Evolutionary conservation across 352 stramenopile genomes (phyloP).

Genomic region (Ophiocytium majus): DNA sequence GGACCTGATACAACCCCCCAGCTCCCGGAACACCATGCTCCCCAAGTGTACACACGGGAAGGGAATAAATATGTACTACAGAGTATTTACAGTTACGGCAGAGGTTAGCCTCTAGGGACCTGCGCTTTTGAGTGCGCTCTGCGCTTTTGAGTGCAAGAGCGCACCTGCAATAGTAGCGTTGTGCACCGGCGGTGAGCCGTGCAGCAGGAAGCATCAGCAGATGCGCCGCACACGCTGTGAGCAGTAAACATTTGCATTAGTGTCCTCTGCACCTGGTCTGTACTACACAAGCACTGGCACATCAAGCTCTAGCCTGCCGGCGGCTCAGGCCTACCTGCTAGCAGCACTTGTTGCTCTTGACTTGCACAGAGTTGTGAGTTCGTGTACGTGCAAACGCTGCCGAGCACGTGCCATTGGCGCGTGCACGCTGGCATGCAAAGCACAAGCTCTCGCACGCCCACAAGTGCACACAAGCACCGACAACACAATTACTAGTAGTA

Average conservation of each 20-base stretch:
- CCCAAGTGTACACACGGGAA: too few species aligned
- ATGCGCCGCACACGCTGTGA: neutral
- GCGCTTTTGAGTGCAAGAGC: constrained; percentile 1
- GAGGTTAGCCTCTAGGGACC: neutral
- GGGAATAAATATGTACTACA: constrained; percentile 15
- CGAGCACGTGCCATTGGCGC: neutral
- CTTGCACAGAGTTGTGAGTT: neutral
- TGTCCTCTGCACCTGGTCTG: neutral
- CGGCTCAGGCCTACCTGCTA: too few species aligned
- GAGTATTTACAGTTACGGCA: neutral
- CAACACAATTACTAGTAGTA: constrained; percentile 28
- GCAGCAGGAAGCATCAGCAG: neutral
- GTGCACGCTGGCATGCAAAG: too few species aligned
- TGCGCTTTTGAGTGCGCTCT: neutral
- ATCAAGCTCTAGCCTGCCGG: too few species aligned
- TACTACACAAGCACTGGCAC: too few species aligned
- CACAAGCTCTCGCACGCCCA: neutral
- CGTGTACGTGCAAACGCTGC: constrained; percentile 16
- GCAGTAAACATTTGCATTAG: constrained; percentile 1
- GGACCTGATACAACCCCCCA: too few species aligned
- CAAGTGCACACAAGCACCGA: constrained; percentile 2
- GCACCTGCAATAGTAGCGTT: neutral
- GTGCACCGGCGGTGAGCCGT: neutral
- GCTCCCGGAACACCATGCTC: too few species aligned
- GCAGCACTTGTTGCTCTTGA: neutral